phyloP scores from a whole-genome alignment of 805 yeast species.

The Candida maesae region DNA sequence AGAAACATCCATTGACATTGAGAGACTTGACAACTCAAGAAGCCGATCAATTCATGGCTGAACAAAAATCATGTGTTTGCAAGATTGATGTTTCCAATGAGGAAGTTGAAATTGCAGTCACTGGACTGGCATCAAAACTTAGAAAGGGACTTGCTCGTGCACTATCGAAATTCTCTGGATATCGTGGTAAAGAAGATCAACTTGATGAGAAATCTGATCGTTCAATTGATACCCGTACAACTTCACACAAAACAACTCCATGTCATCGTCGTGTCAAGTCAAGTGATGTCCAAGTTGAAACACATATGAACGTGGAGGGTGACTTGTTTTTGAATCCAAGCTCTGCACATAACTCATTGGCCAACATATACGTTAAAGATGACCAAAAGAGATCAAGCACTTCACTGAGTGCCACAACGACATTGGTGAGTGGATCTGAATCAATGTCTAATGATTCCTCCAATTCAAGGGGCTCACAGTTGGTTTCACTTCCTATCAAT shows the following conservation, averaged over 20 bases:
- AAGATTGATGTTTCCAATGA: constrained; percentile 57
- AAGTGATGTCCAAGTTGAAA: constrained; percentile 19
- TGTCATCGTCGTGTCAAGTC: constrained; percentile 24
- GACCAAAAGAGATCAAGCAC: constrained; percentile 22
- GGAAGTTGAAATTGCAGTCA: constrained; percentile 73
- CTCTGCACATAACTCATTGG: constrained; percentile 26
- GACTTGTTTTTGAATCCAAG: constrained; percentile 27
- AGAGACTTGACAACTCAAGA: constrained; percentile 36
- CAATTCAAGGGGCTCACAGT: constrained; percentile 43
- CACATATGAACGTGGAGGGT: constrained; percentile 29
- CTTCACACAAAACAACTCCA: too few relatives aligned
- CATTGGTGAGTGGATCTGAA: constrained; percentile 3
- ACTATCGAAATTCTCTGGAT: constrained; percentile 25
- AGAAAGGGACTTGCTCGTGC: constrained; percentile 30
- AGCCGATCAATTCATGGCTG: constrained; percentile 20
- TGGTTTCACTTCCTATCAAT: constrained; percentile 62
- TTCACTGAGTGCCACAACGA: constrained; percentile 5
- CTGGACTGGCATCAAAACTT: constrained; percentile 72
- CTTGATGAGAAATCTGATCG: too few relatives aligned
- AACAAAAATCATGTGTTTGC: constrained; percentile 26
- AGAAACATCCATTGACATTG: constrained; percentile 67
- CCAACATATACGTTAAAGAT: constrained; percentile 24
- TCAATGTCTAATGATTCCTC: constrained; percentile 26
- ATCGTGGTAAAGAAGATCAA: constrained; percentile 2
- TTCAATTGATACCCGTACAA: too few relatives aligned